Evolutionary conservation across 805 yeast species (phyloP).

Genomic region (Metschnikowia gelsemii): DNA sequence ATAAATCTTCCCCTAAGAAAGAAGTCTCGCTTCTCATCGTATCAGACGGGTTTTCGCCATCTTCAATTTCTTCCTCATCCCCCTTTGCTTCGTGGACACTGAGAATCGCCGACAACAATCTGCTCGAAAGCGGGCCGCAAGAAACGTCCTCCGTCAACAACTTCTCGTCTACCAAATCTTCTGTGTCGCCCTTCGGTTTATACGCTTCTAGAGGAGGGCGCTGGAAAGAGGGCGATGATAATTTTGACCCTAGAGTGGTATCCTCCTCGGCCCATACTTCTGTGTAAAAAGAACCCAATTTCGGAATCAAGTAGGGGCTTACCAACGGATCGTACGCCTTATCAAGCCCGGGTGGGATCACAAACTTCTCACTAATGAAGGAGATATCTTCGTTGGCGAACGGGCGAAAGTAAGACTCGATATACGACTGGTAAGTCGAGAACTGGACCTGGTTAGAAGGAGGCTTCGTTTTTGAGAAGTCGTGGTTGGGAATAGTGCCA

Average conservation of each 20-base stretch:
- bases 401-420: conserved; percentile 81
- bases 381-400: conserved; percentile 79
- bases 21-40: conserved; percentile 17
- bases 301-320: conserved; percentile 78
- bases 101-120: conserved; percentile 78
- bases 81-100: conserved; percentile 36
- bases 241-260: conserved; percentile 41
- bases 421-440: conserved; percentile 77
- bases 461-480: conserved; percentile 73
- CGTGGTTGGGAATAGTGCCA: conserved; percentile 83
- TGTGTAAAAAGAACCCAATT: conserved; percentile 76
- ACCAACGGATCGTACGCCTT: conserved; percentile 62
- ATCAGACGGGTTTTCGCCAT: conserved; percentile 17
- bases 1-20: conserved; percentile 19
- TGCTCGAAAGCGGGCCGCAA: conserved; percentile 87
- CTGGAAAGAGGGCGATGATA: conserved; percentile 47
- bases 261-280: conserved; percentile 89
- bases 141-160: conserved; percentile 74
- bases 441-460: conserved; percentile 86
- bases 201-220: conserved; percentile 44
- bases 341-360: conserved; percentile 52
- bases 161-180: conserved; percentile 54
- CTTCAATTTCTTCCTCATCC: conserved; percentile 21
- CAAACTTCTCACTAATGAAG: conserved; percentile 61
- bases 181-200: conserved; percentile 60